Base-by-base conservation (phyloP, 805 yeast genomes). In the Ogataea allantospora region DNA sequence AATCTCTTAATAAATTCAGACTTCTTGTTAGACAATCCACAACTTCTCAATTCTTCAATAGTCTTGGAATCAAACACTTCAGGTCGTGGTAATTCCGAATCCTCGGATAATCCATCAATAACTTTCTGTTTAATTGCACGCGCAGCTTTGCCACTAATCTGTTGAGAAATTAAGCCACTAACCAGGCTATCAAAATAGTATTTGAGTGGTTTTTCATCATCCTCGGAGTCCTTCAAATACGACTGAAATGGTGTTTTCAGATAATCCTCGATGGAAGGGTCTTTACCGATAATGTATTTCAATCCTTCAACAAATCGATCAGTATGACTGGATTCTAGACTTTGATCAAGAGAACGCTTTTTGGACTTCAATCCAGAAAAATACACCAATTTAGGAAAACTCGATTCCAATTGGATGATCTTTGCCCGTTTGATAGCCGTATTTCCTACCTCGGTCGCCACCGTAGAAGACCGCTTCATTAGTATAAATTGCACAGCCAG, bases 141-240 rank as follows among this genome's bases (percentile, higher is more conserved):
- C 0, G 96, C 96, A 1, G 96, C 95, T 0, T 76, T 71, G 1
- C 95, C 95, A 46, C 85, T 78, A 8, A 85, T 75, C 55, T 84
- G 93, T 57, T 85, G 93, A 0, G 83, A 71, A 3, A 84, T 73
- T 3, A 85, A 74, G 4, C 77, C 69, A 28, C 67, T 59, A 2
- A 67, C 67, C 7, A 77, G 54, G 13, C 65, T 62, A 15, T 60
- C 59, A 43, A 70, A 75, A 35, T 71, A 69, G 33, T 57, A 62
- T 10, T 62, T 39, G 4, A 36, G 43, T 10, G 45, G 36, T 22
- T 24, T n/a, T n/a, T n/a, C 33, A 25, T 34, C 32, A 16, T 30
- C 19, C 7, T 26, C 38, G 12, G 16, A 11, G 15, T 21, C 33
- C n/a, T 29, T 38, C 30, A 34, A n/a, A 25, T 36, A 50, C 2